Base-by-base conservation (phyloP, 148 eudicot genomes). In the Persicaria tinctoria region DNA sequence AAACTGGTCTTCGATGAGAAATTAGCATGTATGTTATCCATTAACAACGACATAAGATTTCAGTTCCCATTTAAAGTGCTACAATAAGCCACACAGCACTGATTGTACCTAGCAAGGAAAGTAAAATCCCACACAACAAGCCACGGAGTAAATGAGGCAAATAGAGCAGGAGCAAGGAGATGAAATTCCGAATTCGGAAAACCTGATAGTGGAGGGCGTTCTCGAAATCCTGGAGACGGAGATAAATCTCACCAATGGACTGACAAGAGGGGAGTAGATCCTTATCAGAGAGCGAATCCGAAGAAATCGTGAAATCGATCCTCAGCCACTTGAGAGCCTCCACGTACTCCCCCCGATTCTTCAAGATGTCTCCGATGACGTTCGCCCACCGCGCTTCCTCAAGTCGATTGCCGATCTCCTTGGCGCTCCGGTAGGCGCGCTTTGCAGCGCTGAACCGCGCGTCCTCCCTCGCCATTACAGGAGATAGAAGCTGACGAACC, bases 301-400 rank as follows among this genome's bases (percentile, higher is more conserved):
- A 20, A 0, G 97, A 92, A 18, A 96, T 79, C 0, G 88, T 86
- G 73, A 86, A 96, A 80, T 96, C 99, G 46, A 79, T 82, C 1
- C 97, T 85, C 11, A 92, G 82, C 97, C 97, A 96, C 46, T 77
- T 73, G 14, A 92, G 82, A 12, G 99, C 92, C 77, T 87, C 80
- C 1, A 88, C 90, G 46, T 96, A 96, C 79, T 96, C 94, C 8
- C 99, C 99, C 70, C 84, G 83, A 53, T 92, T 80, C 80, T 92
- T 96, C 13, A 80, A 74, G 2, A 96, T 84, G 79, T 96, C 88
- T 0, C 97, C 99, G 59, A 96, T 85, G 23, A 92, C 82, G 75
- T 96, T 96, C n/a, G 99, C 97, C 97, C 97, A 96, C 51, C 94
- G 79, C 41, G 99, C 99, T 79, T 96, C 92, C 79, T 96, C 99